Conservation (phyloP, 2,329 filamentous ascomycete genomes). For the Bipolaris bicolor region DNA sequence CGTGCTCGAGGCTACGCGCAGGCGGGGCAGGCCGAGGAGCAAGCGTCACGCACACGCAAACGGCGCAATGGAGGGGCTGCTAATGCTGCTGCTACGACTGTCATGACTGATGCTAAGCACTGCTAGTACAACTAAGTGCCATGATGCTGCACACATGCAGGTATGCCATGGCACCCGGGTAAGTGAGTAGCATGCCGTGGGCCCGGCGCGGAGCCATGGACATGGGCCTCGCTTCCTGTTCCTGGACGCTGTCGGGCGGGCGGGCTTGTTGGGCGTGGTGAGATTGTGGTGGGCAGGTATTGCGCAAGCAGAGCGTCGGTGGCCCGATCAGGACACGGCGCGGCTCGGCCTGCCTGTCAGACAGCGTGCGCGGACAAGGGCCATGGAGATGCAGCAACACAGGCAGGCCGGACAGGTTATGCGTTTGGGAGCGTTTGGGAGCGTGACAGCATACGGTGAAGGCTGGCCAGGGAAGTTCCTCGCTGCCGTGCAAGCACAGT, state of each 20-base stretch:
- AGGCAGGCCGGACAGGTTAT: conserved; percentile 1
- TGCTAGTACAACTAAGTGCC: neutral
- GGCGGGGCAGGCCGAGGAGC: neutral
- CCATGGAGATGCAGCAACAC: neutral
- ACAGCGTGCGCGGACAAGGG: neutral
- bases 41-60: neutral
- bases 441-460: conserved; percentile 14
- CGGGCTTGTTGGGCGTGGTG: neutral
- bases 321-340: conserved; percentile 7
- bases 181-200: no score
- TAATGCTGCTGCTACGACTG: neutral
- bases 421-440: conserved; percentile 3
- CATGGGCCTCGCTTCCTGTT: conserved; percentile 28
- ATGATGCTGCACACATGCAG: neutral
- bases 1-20: conserved; percentile 16
- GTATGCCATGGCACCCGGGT: neutral
- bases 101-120: neutral
- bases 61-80: conserved; percentile 7
- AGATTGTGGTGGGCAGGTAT: neutral
- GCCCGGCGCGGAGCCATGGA: no score
- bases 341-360: conserved; percentile 14
- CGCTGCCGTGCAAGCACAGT: conserved; percentile 3
- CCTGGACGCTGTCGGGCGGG: conserved; percentile 12
- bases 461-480: conserved; percentile 12
- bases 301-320: conserved; percentile 11